These are phyloP conservation scores for Penicillium ochrochloron DNA, from an alignment of 495 filamentous ascomycete species.

Conservation along the genomic window DNA sequence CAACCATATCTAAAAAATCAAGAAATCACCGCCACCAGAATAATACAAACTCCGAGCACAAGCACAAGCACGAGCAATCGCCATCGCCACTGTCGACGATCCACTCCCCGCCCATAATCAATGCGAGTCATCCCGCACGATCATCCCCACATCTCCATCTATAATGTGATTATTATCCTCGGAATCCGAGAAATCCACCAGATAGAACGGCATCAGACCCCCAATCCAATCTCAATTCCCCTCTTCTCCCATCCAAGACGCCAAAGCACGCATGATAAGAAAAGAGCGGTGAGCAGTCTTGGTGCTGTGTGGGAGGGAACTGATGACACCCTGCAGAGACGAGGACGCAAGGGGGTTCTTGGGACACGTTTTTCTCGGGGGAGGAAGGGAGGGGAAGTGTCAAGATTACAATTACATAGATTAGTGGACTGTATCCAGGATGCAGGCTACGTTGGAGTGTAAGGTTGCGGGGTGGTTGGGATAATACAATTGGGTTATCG, in stretches of 20 bases:
- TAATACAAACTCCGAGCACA: background rate
- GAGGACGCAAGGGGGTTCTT: constrained; percentile 27
- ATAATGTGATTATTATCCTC: background rate
- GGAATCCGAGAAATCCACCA: background rate
- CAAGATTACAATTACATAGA: background rate
- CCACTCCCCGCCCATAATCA: background rate
- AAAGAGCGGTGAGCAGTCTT: constrained; percentile 32
- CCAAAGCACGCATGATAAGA: background rate
- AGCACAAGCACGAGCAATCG: background rate
- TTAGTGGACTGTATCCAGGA: background rate
- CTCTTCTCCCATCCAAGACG: background rate
- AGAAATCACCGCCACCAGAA: background rate
- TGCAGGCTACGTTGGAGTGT: background rate
- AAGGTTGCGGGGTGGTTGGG: background rate
- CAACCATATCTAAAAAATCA: background rate
- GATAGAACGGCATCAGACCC: background rate
- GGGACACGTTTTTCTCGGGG: background rate
- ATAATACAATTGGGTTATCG: no score
- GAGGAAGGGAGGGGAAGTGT: background rate
- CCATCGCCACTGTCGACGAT: background rate
- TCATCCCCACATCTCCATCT: background rate
- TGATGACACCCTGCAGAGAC: constrained; percentile 33
- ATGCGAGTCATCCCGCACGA: constrained; percentile 6
- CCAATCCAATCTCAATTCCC: background rate
- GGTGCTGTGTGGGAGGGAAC: background rate